phyloP scores from a whole-genome alignment of 192 early-diverging fungal genomes.

The Backusella psychrophila region DNA sequence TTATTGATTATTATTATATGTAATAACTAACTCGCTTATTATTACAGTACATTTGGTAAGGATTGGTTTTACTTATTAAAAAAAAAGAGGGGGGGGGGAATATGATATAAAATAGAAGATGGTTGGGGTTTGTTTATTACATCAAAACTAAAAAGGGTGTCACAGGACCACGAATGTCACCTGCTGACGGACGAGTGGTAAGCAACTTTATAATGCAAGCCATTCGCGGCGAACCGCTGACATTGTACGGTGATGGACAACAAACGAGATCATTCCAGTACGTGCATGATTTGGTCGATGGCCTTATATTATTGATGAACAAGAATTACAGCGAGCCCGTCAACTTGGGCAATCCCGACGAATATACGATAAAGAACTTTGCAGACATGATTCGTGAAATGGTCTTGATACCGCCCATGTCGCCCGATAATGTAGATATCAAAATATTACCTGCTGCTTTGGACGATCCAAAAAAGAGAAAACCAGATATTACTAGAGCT shows the following conservation, averaged over 20 bases:
- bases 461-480: constrained; percentile 77
- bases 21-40: neutral
- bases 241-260: constrained; percentile 76
- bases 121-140: neutral
- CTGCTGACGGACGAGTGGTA: constrained; percentile 80
- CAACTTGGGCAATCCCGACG: constrained; percentile 83
- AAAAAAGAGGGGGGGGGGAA: neutral
- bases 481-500: constrained; percentile 73
- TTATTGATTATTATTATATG: neutral
- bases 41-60: constrained; percentile 21
- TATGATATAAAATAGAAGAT: neutral
- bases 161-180: constrained; percentile 71
- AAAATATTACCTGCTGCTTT: constrained; percentile 60
- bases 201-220: constrained; percentile 88
- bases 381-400: constrained; percentile 70
- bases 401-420: constrained; percentile 42
- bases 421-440: constrained; percentile 35
- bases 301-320: constrained; percentile 77
- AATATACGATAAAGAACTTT: constrained; percentile 78
- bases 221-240: constrained; percentile 68
- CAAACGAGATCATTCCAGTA: constrained; percentile 88
- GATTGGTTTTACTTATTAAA: neutral
- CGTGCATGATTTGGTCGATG: constrained; percentile 82
- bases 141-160: neutral
- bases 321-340: constrained; percentile 66